Conservation (phyloP, 169 alveolate genomes). For the Plasmodium gonderi region DNA sequence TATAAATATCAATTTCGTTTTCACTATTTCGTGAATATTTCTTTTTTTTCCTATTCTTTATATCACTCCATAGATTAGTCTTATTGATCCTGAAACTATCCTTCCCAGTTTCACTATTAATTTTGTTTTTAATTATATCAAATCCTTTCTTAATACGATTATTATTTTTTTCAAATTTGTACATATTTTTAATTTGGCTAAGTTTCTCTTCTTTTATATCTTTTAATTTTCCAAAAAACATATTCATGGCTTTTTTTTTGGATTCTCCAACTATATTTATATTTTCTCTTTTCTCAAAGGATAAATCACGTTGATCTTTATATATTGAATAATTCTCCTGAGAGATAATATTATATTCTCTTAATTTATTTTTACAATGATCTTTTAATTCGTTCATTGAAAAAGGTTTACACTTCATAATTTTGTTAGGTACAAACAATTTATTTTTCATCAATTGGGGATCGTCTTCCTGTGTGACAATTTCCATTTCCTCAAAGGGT, state of each 20-base stretch:
- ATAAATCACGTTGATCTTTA: constrained; percentile 7
- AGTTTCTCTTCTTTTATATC: constrained; percentile 65
- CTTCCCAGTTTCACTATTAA: not conserved
- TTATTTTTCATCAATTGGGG: not conserved
- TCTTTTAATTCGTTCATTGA: constrained; percentile 3
- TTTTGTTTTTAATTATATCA: constrained; percentile 14
- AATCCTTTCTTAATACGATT: constrained; percentile 42
- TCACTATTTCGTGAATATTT: not conserved
- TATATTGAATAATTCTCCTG: not conserved
- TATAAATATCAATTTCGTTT: not conserved
- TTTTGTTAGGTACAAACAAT: not conserved
- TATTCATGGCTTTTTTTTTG: not conserved
- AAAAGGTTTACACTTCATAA: not conserved
- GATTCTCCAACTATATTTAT: not conserved
- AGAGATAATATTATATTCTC: not conserved
- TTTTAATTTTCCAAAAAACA: constrained; percentile 32
- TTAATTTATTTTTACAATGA: constrained; percentile 4
- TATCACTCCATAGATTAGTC: not conserved
- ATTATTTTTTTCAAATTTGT: constrained; percentile 39
- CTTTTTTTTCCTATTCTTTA: not conserved
- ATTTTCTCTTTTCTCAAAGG: not conserved
- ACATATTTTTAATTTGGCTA: constrained; percentile 51
- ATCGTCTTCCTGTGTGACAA: not conserved
- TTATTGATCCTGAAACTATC: not conserved
- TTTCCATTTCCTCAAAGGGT: not conserved